phyloP scores from a whole-genome alignment of 75 land plant species.

The Pseudotsuga menziesii region DNA sequence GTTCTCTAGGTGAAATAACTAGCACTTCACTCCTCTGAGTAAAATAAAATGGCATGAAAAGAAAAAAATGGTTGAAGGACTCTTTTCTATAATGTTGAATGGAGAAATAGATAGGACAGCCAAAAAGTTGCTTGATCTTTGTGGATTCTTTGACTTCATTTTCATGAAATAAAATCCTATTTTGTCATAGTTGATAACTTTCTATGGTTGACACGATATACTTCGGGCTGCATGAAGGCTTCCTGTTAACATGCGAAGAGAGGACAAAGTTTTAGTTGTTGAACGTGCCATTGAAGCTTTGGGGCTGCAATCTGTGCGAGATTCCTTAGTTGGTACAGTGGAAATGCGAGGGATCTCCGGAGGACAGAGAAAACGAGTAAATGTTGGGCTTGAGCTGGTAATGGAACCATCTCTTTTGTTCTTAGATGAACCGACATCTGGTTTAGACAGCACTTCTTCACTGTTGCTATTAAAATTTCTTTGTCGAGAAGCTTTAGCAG shows the following conservation, averaged over 20 bases:
- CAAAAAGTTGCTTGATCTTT: neutral
- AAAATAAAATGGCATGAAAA: too few relatives aligned
- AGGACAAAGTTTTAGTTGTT: conserved; percentile 80
- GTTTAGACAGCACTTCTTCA: conserved; percentile 97
- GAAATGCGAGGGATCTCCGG: conserved; percentile 97
- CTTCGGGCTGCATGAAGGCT: conserved; percentile 45
- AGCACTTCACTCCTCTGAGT: too few relatives aligned
- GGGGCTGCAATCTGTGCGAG: conserved; percentile 80
- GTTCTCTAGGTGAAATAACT: too few relatives aligned
- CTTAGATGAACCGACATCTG: conserved; percentile 97
- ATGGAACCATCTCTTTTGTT: conserved; percentile 97
- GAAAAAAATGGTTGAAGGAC: too few relatives aligned
- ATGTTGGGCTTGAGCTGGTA: conserved; percentile 96
- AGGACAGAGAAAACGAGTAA: conserved; percentile 95
- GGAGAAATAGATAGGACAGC: too few relatives aligned
- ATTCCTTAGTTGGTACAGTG: conserved; percentile 95
- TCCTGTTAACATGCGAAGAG: conserved; percentile 63
- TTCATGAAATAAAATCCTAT: too few relatives aligned
- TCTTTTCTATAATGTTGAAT: too few relatives aligned
- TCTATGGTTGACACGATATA: conserved; percentile 1
- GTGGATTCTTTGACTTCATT: too few relatives aligned
- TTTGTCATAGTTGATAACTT: neutral
- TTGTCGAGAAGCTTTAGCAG: conserved; percentile 85
- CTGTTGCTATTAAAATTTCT: conserved; percentile 83
- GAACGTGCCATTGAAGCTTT: conserved; percentile 92